Conservation (phyloP, 371 early-diverging fungal genomes). For the Mucor piriformis region DNA sequence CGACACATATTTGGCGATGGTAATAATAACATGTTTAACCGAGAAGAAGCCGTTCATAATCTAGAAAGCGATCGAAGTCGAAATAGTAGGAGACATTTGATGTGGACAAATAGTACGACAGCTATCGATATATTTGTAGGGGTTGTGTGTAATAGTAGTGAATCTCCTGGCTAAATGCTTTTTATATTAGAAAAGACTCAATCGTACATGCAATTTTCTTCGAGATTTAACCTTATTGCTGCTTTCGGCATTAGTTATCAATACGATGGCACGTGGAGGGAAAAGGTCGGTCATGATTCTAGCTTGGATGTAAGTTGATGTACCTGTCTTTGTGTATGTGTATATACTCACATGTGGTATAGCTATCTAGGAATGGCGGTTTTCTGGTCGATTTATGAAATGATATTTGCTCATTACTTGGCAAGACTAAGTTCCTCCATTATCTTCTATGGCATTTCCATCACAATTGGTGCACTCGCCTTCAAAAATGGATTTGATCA, state of each 20-base stretch:
- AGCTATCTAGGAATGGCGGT: slow-evolving; percentile 34
- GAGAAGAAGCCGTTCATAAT: slow-evolving; percentile 7
- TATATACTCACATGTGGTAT: too few species aligned
- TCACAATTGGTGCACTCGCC: slow-evolving; percentile 31
- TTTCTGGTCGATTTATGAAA: slow-evolving; percentile 36
- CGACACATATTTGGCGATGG: slow-evolving; percentile 22
- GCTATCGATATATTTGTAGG: slow-evolving; percentile 9
- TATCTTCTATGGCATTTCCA: slow-evolving; percentile 28
- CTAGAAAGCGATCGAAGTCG: background rate
- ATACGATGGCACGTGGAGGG: slow-evolving; percentile 26
- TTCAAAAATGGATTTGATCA: slow-evolving; percentile 28
- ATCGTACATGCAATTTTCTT: slow-evolving; percentile 19
- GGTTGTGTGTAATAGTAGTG: background rate
- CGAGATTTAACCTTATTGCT: slow-evolving; percentile 24
- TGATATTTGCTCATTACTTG: slow-evolving; percentile 23
- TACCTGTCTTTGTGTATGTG: too few species aligned
- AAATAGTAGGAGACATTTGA: background rate
- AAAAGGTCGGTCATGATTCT: slow-evolving; percentile 26
- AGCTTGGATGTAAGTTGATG: slow-evolving; percentile 27
- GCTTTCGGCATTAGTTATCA: slow-evolving; percentile 20
- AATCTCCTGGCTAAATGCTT: too few species aligned
- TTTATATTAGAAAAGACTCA: slow-evolving; percentile 21
- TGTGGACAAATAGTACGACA: background rate
- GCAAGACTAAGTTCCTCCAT: slow-evolving; percentile 27
- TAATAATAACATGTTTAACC: slow-evolving; percentile 10